Conservation (phyloP, 768 basidiomycete species). For the Melanogaster broomeanus region DNA sequence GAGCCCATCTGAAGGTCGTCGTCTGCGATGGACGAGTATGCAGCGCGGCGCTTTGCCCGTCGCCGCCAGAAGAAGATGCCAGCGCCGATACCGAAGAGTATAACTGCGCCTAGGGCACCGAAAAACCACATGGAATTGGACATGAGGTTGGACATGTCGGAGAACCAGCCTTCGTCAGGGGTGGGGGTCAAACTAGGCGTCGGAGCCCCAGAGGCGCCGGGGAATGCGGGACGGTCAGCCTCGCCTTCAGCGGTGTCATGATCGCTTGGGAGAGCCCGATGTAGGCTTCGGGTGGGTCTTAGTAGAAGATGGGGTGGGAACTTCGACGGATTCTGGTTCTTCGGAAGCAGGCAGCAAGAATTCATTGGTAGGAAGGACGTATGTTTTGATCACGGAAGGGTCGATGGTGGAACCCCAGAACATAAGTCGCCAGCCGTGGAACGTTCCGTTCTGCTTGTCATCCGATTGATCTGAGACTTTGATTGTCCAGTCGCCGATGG, state of each 20-base stretch:
- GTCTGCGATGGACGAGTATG: slow-evolving; percentile 60
- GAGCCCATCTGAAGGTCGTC: slow-evolving; percentile 81
- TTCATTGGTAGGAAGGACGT: slow-evolving; percentile 56
- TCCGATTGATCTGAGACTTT: slow-evolving; percentile 79
- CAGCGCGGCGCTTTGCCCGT: slow-evolving; percentile 38
- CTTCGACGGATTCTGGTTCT: slow-evolving; percentile 40
- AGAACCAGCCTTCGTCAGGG: slow-evolving; percentile 84
- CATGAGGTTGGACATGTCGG: slow-evolving; percentile 71
- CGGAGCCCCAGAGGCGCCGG: slow-evolving; percentile 32
- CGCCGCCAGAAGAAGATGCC: slow-evolving; percentile 84
- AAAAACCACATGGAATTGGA: slow-evolving; percentile 89
- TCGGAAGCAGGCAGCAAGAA: slow-evolving; percentile 50
- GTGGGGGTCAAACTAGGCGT: slow-evolving; percentile 52
- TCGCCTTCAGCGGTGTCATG: slow-evolving; percentile 82
- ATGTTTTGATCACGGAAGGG: slow-evolving; percentile 61
- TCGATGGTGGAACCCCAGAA: slow-evolving; percentile 91
- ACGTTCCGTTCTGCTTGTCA: slow-evolving; percentile 56
- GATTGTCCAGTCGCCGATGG: slow-evolving; percentile 89
- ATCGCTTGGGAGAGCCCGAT: slow-evolving; percentile 80
- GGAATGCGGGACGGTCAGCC: slow-evolving; percentile 73
- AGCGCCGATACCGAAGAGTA: slow-evolving; percentile 68
- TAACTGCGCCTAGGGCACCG: slow-evolving; percentile 75
- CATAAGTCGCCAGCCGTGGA: slow-evolving; percentile 90
- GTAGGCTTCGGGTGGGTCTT: slow-evolving; percentile 85
- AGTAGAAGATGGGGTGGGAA: slow-evolving; percentile 45